Evolutionary conservation across 176 grass and related monocot genomes (phyloP).

Genomic region (Oryza punctata): DNA sequence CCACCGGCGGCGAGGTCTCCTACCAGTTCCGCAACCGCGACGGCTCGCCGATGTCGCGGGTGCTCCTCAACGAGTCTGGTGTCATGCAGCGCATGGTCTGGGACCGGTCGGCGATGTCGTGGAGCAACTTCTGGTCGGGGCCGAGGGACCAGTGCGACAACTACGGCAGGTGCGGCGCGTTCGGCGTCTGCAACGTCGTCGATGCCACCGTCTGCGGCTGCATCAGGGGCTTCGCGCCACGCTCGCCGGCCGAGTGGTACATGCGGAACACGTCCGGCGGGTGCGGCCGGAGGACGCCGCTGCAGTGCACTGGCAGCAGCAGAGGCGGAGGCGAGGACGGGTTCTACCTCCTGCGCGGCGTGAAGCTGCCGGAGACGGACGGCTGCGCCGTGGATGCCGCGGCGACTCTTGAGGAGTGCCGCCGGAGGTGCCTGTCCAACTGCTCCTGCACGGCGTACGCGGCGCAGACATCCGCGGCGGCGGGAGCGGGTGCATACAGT

Average conservation of each 20-base stretch:
- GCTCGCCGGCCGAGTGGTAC: conserved; percentile 40
- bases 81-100: conserved; percentile 52
- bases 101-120: neutral
- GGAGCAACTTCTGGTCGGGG: conserved; percentile 50
- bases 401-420: conserved; percentile 32
- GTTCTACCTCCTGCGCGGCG: conserved; percentile 43
- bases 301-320: conserved; percentile 14
- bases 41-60: conserved; percentile 31
- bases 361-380: conserved; percentile 63
- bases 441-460: conserved; percentile 54
- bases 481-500: conserved; percentile 57
- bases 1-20: conserved; percentile 24
- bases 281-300: conserved; percentile 31
- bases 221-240: conserved; percentile 11
- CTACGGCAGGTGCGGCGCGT: conserved; percentile 53
- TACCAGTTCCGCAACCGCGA: conserved; percentile 37
- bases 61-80: conserved; percentile 50
- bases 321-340: conserved; percentile 15
- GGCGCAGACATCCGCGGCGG: conserved; percentile 41
- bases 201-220: neutral
- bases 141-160: conserved; percentile 51
- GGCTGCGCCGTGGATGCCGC: neutral
- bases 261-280: conserved; percentile 56
- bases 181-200: conserved; percentile 43
- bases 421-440: conserved; percentile 26